Base-by-base conservation (phyloP, 495 filamentous ascomycete genomes). In the Hypoxylon fragiforme region DNA sequence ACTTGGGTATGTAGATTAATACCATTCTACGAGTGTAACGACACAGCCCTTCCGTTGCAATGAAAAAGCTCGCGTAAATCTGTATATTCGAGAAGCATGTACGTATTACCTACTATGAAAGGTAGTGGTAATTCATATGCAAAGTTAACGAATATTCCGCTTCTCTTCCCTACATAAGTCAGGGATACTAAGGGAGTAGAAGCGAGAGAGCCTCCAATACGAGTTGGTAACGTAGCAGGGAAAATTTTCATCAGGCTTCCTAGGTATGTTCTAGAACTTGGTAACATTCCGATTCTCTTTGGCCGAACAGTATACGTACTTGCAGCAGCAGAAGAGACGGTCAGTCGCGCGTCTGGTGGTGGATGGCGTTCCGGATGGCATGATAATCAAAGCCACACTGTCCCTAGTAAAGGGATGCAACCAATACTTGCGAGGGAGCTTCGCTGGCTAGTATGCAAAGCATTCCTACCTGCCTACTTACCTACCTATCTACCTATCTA, bases 311-410 rank as follows among this genome's bases (percentile, higher is more conserved):
- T n/a, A n/a, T n/a, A 36, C 26, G 40, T 28, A 49, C 21, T 28
- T 36, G 20, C 38, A 44, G 39, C 36, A 49, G 36, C 20, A 32
- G 50, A 47, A 51, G 44, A 62, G 45, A 47, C 58, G 58, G 52
- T 57, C 44, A 53, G 34, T 39, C 40, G 9, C 35, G 11, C 35
- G 11, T 40, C 38, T 42, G 21, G 22, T 38, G 20, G 30, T 47
- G 5, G 42, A 61, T 51, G 52, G 58, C 52, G 58, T 53, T 49
- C 52, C 52, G 58, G 34, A 47, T 34, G 32, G 52, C 47, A 56
- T 44, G 58, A 36, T 43, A 43, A 62, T 57, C 47, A 48, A 56
- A 62, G 58, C 58, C 58, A 62, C 52, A n/a, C n/a, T n/a, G n/a
- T n/a, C n/a, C n/a, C 45, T 40, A 44, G 14, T 22, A 39, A 35